Evolutionary conservation across 176 grass and related monocot genomes (phyloP), one percentile per base, ranked within the genome.

Genomic region (Oryza australiensis): DNA sequence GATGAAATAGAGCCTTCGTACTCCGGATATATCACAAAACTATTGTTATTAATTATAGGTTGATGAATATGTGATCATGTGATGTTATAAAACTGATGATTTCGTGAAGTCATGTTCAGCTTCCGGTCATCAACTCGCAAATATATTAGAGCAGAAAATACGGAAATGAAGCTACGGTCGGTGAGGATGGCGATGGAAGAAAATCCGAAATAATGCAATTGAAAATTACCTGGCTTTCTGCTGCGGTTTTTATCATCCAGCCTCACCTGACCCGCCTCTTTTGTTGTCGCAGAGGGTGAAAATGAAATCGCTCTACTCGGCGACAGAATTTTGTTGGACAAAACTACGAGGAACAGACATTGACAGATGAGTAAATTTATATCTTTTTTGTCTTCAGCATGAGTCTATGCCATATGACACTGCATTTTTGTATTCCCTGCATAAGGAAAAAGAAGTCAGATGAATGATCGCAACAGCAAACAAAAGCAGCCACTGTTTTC

Each of bases 221-320:
- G 45, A 16, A 48, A 16, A 48, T 48, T 48, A 48, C 1, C 45
- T 5, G 45, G 2, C 3, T 48, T 4, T 14, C 45, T 48, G 14
- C 45, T 76, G 78, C 26, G 26, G 64, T 62, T 82, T 82, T 69
- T 11, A 42, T 26, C 53, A 7, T 9, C 40, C 70, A 32, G 15
- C 62, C 70, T 51, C 71, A 26, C 32, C 32, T 32, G 32, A 48
- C 68, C 43, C 7, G 9, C 14, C 24, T 41, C 79, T 12, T 24
- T 76, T n/a, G 22, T 15, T 60, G 48, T 75, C 84, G 63, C n/a
- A 3, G 37, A 27, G 53, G 73, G 24, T 18, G 57, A 34, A 41
- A 42, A 45, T 11, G 41, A 22, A 32, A 32, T 32, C 32, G 32
- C 32, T 32, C 43, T 3, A 4, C 51, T 16, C 43, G 12, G 40